A percentile compares a stretch with the other conserved stretches of the same genome.
These are phyloP conservation scores for Selenicereus undatus DNA, from an alignment of 148 eudicot species.

Conservation along the genomic window DNA sequence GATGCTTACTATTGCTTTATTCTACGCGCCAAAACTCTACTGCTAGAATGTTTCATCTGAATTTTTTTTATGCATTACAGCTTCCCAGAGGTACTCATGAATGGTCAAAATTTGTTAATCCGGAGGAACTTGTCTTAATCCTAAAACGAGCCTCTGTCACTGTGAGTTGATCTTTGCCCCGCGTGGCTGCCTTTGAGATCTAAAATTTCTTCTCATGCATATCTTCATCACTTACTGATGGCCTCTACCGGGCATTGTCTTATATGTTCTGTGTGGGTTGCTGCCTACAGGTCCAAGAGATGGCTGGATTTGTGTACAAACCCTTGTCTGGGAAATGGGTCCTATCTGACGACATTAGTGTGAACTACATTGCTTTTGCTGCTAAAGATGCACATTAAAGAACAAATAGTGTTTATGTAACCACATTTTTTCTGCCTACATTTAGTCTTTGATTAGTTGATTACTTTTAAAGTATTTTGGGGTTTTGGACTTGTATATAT, in stretches of 20 bases:
- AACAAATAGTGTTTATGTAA: background rate
- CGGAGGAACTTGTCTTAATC: constrained; percentile 81
- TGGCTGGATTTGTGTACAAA: constrained; percentile 88
- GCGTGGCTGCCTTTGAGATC: background rate
- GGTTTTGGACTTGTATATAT: background rate
- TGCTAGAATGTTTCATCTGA: background rate
- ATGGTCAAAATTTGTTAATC: constrained; percentile 89
- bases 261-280: background rate
- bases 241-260: background rate
- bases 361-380: constrained; percentile 76
- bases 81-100: constrained; percentile 92
- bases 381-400: constrained; percentile 34
- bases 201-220: background rate
- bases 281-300: constrained; percentile 69
- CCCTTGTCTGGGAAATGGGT: constrained; percentile 81
- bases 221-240: background rate
- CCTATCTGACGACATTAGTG: constrained; percentile 70
- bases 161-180: constrained; percentile 43
- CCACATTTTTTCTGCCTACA: background rate
- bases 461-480: background rate
- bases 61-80: constrained; percentile 35
- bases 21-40: background rate
- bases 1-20: background rate
- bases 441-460: background rate
- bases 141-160: constrained; percentile 67